Conservation (phyloP, 257 asterid genomes). For the Solanum sitiens region DNA sequence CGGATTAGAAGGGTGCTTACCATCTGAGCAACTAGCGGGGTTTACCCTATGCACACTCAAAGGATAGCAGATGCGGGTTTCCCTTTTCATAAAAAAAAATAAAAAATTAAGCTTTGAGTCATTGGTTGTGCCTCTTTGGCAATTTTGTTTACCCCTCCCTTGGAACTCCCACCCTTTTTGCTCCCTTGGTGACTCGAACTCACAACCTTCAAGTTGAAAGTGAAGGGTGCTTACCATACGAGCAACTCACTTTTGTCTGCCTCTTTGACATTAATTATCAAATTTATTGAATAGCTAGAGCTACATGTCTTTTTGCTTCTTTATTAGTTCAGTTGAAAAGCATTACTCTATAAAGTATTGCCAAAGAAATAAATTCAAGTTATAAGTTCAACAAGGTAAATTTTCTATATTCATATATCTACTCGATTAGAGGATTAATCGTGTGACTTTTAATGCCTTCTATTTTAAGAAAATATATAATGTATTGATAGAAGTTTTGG, state of each 20-base stretch:
- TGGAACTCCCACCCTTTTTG: background rate
- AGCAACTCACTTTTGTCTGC: background rate
- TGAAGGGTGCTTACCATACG: background rate
- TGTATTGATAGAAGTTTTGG: background rate
- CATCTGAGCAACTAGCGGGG: background rate
- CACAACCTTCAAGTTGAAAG: background rate
- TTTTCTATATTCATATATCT: background rate
- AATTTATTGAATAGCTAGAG: background rate
- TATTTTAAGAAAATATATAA: background rate
- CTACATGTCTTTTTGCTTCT: background rate
- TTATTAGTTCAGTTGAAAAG: background rate
- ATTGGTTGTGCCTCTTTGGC: background rate
- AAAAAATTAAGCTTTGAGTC: background rate
- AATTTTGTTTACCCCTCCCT: background rate
- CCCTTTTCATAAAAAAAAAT: background rate
- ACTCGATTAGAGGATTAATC: background rate
- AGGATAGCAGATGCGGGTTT: background rate
- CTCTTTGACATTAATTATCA: background rate
- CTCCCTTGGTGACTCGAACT: background rate
- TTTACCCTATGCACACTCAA: background rate
- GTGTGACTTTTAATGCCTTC: background rate
- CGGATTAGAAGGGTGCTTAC: background rate
- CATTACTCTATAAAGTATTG: background rate
- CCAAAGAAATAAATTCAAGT: background rate
- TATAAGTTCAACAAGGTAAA: background rate